Base-by-base conservation (phyloP, 129 eudicot genomes). In the Tagetes patula region DNA sequence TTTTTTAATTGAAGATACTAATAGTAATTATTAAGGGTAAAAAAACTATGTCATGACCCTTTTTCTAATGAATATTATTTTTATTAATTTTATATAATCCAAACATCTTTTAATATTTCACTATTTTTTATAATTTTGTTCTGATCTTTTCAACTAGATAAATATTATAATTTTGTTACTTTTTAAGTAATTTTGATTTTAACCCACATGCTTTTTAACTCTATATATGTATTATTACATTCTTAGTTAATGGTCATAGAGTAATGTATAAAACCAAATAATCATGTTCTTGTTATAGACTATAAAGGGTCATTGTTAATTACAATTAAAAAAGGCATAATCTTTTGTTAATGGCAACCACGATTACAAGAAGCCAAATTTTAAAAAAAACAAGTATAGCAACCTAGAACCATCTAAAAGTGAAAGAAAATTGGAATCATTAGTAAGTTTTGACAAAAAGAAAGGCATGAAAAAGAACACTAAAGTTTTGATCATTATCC, bases 391-490 rank as follows among this genome's bases (percentile, higher is more conserved):
- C 0, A 12, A 0, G 12, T 13, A 10, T 3, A 39, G n/a, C 2
- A 14, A n/a, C 2, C 40, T 37, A 32, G 39, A 40, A 14, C 5
- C 49, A 40, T 64, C 36, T 64, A n/a, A 64, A 58, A 64, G 69
- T 14, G 48, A 38, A 38, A 38, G 48, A 64, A 64, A 64, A 60
- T 38, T 62, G 32, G 34, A 39, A 64, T 64, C 34, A 64, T 64
- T 14, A 20, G 27, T 8, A 64, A 40, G 14, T n/a, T 64, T n/a
- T 13, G 34, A 39, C 49, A 12, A 14, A 64, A 38, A 14, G 69
- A 64, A 38, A 64, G 49, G 12, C 69, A 40, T 14, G 48, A 64
- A 40, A 60, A 64, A 20, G 33, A 64, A 64, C 48, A 39, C 48
- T 64, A 38, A 2, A 14, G 8, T 10, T 60, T 9, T 30, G 11